These are phyloP conservation scores for Aechmea fasciata DNA, from an alignment of 176 grass and related monocot genomes.

Conservation along the genomic window DNA sequence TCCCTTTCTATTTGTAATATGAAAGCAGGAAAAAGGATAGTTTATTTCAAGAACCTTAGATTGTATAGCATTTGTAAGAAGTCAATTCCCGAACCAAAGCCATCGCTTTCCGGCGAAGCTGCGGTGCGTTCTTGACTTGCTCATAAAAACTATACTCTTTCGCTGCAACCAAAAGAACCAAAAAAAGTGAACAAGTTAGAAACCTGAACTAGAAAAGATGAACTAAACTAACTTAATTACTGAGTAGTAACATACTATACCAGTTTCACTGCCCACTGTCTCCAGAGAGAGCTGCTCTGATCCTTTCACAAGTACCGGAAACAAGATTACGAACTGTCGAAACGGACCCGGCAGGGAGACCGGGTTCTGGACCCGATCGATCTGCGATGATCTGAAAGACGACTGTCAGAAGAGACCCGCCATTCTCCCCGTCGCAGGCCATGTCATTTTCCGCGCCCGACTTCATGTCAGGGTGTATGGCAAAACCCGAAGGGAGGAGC, in stretches of 20 bases:
- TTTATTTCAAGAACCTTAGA: background rate
- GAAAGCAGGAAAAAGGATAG: background rate
- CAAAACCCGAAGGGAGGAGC: conserved; percentile 38
- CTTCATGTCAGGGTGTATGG: conserved; percentile 15
- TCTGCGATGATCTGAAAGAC: conserved; percentile 52
- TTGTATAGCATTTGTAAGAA: background rate
- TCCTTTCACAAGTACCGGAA: conserved; percentile 4
- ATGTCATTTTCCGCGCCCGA: background rate
- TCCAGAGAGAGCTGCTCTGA: conserved; percentile 25
- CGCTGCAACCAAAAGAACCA: background rate
- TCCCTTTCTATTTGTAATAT: too few relatives aligned
- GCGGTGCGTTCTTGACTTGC: background rate
- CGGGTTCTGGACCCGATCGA: conserved; percentile 6
- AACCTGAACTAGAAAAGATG: background rate
- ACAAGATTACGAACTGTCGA: conserved; percentile 17
- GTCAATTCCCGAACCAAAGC: background rate
- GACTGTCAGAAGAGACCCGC: conserved; percentile 39
- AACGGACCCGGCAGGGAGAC: conserved; percentile 20
- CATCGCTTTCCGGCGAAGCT: background rate
- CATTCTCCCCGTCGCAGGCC: conserved; percentile 1
- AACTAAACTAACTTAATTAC: conserved; percentile 15
- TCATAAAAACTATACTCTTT: background rate
- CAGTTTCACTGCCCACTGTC: conserved; percentile 7
- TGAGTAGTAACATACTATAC: background rate
- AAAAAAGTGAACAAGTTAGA: background rate